Evolutionary conservation across 306 rosid species (phyloP).

Genomic region (Castanea crenata): DNA sequence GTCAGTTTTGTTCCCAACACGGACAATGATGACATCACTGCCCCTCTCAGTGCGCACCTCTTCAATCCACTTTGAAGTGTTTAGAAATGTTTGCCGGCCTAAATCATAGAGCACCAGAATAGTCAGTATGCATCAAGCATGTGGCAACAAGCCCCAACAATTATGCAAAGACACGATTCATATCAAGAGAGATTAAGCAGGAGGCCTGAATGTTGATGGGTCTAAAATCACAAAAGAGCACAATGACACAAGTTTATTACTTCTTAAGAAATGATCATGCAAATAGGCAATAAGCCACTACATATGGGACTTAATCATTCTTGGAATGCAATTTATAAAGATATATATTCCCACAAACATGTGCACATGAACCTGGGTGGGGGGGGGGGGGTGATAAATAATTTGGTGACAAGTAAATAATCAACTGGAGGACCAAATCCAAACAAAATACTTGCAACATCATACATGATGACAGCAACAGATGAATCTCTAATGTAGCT

Average conservation of each 20-base stretch:
- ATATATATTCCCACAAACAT: neutral
- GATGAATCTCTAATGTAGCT: slow-evolving; percentile 68
- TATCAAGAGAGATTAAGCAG: slow-evolving; percentile 18
- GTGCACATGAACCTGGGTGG: no score
- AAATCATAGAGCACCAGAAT: slow-evolving; percentile 19
- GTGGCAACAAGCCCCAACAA: slow-evolving; percentile 3
- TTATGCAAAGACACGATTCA: slow-evolving; percentile 10
- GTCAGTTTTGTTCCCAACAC: slow-evolving; percentile 54
- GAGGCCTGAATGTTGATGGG: slow-evolving; percentile 6
- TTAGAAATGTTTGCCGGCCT: slow-evolving; percentile 51
- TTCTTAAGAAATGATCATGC: neutral
- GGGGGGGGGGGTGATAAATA: neutral
- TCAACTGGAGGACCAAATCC: neutral
- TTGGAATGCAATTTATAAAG: neutral
- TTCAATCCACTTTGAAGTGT: slow-evolving; percentile 50
- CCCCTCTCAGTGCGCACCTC: slow-evolving; percentile 58
- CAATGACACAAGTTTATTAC: neutral
- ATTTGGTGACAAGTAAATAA: neutral
- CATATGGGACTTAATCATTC: neutral
- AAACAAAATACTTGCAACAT: slow-evolving; percentile 55
- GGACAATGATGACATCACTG: slow-evolving; percentile 50
- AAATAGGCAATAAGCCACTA: neutral
- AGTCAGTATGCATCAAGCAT: slow-evolving; percentile 23
- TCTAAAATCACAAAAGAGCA: neutral
- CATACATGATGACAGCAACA: slow-evolving; percentile 59